These are phyloP conservation scores for Penicillium sp. DNA, from an alignment of 2,329 filamentous ascomycete species.

Conservation along the genomic window DNA sequence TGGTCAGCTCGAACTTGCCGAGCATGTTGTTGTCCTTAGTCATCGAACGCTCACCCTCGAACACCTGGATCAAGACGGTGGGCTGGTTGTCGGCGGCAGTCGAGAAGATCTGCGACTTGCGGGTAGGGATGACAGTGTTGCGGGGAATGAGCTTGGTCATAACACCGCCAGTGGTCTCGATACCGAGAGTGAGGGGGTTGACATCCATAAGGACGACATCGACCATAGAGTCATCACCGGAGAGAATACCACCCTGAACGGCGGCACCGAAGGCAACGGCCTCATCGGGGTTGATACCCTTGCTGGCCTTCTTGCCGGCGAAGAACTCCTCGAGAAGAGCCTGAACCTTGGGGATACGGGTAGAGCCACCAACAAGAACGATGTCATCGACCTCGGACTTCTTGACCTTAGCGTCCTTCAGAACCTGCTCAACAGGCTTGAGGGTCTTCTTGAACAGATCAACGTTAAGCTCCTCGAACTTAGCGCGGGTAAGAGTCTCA, in stretches of 20 bases:
- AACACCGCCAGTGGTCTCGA: slow-evolving; percentile 94
- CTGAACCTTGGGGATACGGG: slow-evolving; percentile 98
- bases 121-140: slow-evolving; percentile 91
- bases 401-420: slow-evolving; percentile 97
- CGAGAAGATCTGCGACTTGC: slow-evolving; percentile 97
- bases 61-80: slow-evolving; percentile 92
- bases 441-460: slow-evolving; percentile 99
- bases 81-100: slow-evolving; percentile 96
- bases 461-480: slow-evolving; percentile 99
- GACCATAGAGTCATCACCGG: slow-evolving; percentile 78
- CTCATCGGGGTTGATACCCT: slow-evolving; percentile 99
- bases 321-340: slow-evolving; percentile 95
- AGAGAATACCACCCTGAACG: slow-evolving; percentile 93
- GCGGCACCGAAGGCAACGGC: slow-evolving; percentile 97
- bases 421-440: slow-evolving; percentile 96
- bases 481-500: slow-evolving; percentile 95
- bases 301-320: slow-evolving; percentile 91
- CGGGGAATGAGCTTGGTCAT: slow-evolving; percentile 97
- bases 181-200: slow-evolving; percentile 93
- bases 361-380: slow-evolving; percentile 96
- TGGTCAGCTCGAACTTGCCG: slow-evolving; percentile 96
- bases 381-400: slow-evolving; percentile 95
- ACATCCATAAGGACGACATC: slow-evolving; percentile 93
- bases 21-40: slow-evolving; percentile 97
- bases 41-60: slow-evolving; percentile 87